phyloP scores from a whole-genome alignment of 352 stramenopile genomes.

The Pythium coloratum region DNA sequence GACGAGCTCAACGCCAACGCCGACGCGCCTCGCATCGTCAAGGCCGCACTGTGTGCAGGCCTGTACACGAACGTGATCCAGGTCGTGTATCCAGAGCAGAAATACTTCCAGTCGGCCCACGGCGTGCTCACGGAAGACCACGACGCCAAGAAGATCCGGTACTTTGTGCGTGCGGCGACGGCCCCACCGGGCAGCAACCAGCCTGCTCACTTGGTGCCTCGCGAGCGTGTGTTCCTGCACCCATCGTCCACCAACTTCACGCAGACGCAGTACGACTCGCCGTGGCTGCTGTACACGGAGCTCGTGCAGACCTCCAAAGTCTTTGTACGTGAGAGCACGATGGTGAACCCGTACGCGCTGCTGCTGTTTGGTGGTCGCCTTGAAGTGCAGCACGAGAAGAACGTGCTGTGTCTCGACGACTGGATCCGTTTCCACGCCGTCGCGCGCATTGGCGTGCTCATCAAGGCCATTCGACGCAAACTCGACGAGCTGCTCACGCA shows the following conservation, averaged over 20 bases:
- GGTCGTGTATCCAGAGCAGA: constrained; percentile 90
- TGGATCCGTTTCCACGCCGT: constrained; percentile 95
- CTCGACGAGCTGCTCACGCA: constrained; percentile 92
- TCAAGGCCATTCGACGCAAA: constrained; percentile 94
- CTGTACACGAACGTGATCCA: constrained; percentile 82
- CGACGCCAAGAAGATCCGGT: constrained; percentile 92
- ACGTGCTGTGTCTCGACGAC: constrained; percentile 76
- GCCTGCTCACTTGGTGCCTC: constrained; percentile 19
- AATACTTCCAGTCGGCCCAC: constrained; percentile 94
- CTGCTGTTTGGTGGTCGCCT: constrained; percentile 97
- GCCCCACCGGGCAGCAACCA: constrained; percentile 9
- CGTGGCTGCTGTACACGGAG: constrained; percentile 95
- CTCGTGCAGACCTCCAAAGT: constrained; percentile 97
- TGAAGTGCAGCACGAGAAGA: constrained; percentile 91
- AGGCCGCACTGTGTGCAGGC: constrained; percentile 80
- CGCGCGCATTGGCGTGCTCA: constrained; percentile 93
- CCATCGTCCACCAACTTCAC: constrained; percentile 91
- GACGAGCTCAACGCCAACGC: constrained; percentile 63
- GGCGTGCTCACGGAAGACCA: constrained; percentile 90
- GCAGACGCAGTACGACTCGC: constrained; percentile 93
- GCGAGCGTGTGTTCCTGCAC: constrained; percentile 97
- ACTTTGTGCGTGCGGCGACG: constrained; percentile 74
- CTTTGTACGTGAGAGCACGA: constrained; percentile 97
- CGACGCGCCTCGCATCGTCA: constrained; percentile 88
- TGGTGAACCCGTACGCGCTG: constrained; percentile 96